A percentile compares a stretch with the other conserved stretches of the same genome.
Evolutionary conservation across 2,329 filamentous ascomycete species (phyloP).

Genomic region (Cryphonectria nitschkei): DNA sequence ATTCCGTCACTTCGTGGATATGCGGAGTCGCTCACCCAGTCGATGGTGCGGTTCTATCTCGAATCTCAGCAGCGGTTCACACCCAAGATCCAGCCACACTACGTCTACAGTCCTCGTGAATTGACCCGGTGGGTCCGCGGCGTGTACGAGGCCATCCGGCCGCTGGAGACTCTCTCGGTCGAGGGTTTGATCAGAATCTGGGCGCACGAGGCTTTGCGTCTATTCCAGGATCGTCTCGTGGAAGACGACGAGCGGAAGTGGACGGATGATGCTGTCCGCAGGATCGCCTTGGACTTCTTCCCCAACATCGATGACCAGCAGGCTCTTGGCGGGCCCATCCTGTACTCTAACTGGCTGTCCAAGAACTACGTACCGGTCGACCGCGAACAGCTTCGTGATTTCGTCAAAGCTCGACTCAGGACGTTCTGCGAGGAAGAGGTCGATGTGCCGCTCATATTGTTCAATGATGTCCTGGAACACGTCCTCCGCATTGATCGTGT

Average conservation of each 20-base stretch:
- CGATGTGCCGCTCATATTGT: conserved; percentile 96
- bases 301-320: conserved; percentile 91
- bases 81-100: conserved; percentile 95
- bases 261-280: conserved; percentile 86
- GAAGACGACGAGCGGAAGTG: conserved; percentile 91
- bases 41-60: conserved; percentile 96
- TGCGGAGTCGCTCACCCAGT: conserved; percentile 88
- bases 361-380: conserved; percentile 98
- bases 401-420: conserved; percentile 94
- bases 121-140: conserved; percentile 97
- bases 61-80: conserved; percentile 96
- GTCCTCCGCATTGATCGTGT: conserved; percentile 98
- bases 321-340: conserved; percentile 87
- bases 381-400: conserved; percentile 91
- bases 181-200: conserved; percentile 96
- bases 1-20: conserved; percentile 94
- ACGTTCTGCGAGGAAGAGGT: conserved; percentile 99
- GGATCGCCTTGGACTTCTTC: conserved; percentile 89
- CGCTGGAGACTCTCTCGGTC: conserved; percentile 82
- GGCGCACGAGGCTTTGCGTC: conserved; percentile 92
- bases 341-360: conserved; percentile 99
- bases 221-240: conserved; percentile 97
- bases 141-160: conserved; percentile 94
- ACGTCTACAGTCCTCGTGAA: conserved; percentile 98
- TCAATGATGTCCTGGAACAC: conserved; percentile 98